Evolutionary conservation across 768 basidiomycete genomes (phyloP), one percentile per base, ranked within the genome.

Genomic region (Amanita rimosa): DNA sequence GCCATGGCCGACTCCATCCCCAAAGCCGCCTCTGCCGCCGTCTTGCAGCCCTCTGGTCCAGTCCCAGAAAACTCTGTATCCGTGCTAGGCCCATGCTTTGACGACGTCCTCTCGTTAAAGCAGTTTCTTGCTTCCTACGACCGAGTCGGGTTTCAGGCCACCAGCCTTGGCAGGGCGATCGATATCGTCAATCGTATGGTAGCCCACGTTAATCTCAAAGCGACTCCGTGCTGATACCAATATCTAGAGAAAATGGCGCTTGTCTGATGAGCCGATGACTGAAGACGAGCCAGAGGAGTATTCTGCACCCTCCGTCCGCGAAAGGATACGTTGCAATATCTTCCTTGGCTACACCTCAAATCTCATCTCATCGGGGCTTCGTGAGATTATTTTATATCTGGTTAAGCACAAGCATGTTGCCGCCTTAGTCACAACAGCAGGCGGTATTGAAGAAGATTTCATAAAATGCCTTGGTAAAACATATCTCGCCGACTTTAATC

Each of bases 331-430:
- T 52, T 96, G 82, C 67, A 84, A 82, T 54, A 75, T 98, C 60
- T 96, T 99, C 63, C 81, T 99, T 36, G 96, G 96, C 34, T 99
- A 96, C 67, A 99, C 96, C 9, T 98, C 94, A 43, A 99, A 99
- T 67, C 78, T 99, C 39, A 95, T 99, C 60, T 98, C 96, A 1
- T 98, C 96, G 7, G 96, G 96, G 8, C 71, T 99, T 36, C 82
- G 96, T 31, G 96, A 99, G 66, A 72, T 97, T 40, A 85, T 99
- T 55, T 72, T 85, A 19, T 80, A 93, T 64, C 83, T 99, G 35
- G 94, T 92, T 27, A 93, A 97, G 64, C 83, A 98, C 69, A 85
- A 81, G 54, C 87, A 96, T 57, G 78, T 99, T 50, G 74, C 83
- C 17, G 86, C 81, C 17, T 72, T 99, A 52, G 96, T 98, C 21